These are phyloP conservation scores for Apophysomyces trapeziformis DNA, from an alignment of 371 early-diverging fungal species.

Conservation along the genomic window DNA sequence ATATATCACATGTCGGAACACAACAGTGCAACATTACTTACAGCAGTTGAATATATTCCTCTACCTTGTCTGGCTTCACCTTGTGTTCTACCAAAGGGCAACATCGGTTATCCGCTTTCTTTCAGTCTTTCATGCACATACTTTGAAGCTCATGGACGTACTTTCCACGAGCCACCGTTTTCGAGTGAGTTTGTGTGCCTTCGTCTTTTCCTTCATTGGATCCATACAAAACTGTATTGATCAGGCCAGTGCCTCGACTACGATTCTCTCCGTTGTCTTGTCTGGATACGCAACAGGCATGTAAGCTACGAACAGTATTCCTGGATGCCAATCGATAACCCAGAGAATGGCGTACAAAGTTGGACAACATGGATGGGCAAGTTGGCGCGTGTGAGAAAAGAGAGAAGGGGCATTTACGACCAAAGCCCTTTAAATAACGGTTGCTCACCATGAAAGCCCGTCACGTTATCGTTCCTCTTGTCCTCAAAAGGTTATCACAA, in stretches of 20 bases:
- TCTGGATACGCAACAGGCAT: neutral
- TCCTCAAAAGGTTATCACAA: neutral
- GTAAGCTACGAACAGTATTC: neutral
- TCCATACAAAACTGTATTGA: slow-evolving; percentile 71
- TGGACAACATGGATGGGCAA: neutral
- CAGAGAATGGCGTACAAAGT: neutral
- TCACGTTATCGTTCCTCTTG: neutral
- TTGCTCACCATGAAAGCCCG: neutral
- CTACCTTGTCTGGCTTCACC: slow-evolving; percentile 77
- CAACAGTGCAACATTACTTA: slow-evolving; percentile 28
- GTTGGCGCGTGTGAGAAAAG: neutral
- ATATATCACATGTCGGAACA: slow-evolving; percentile 7
- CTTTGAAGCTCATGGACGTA: slow-evolving; percentile 85
- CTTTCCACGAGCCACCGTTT: slow-evolving; percentile 82
- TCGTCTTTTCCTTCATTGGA: slow-evolving; percentile 56
- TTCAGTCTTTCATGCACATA: slow-evolving; percentile 30
- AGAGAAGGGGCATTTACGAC: neutral
- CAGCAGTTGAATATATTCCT: slow-evolving; percentile 72
- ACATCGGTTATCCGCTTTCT: neutral
- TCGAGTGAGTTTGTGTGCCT: slow-evolving; percentile 63
- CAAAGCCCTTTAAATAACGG: neutral
- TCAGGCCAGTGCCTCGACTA: slow-evolving; percentile 39
- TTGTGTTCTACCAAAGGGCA: slow-evolving; percentile 56
- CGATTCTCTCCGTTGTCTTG: slow-evolving; percentile 8
- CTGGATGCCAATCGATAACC: neutral